Conservation (phyloP, 2,329 filamentous ascomycete genomes). For the Xylaria sp. region DNA sequence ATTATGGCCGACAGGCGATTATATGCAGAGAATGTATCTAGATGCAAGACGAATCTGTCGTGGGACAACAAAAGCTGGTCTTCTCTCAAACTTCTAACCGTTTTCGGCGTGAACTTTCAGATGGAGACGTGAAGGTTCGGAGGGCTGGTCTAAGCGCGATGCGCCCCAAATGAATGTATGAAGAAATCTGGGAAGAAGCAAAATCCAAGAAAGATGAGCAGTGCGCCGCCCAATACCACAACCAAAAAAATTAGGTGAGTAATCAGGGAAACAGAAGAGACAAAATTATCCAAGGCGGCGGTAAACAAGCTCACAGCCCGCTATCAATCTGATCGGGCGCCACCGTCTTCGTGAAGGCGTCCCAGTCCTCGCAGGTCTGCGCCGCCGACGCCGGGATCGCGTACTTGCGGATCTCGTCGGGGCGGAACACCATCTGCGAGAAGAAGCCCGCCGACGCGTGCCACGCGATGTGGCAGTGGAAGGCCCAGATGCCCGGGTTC, state of each 20-base stretch:
- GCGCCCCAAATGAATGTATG: neutral
- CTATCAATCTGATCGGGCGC: constrained; percentile 53
- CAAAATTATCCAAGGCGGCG: too few species aligned
- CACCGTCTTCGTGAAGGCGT: constrained; percentile 49
- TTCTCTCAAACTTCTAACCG: neutral
- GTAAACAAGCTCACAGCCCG: constrained; percentile 45
- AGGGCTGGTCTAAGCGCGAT: neutral
- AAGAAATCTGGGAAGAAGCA: neutral
- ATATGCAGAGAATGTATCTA: constrained; percentile 24
- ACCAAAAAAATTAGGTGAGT: neutral
- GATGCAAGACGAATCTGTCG: neutral
- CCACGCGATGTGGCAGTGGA: constrained; percentile 63
- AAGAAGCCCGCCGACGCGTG: constrained; percentile 59
- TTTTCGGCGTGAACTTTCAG: neutral
- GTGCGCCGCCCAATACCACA: neutral
- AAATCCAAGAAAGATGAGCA: neutral
- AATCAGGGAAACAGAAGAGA: neutral
- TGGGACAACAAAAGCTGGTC: too few species aligned
- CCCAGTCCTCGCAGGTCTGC: constrained; percentile 54
- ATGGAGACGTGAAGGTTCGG: neutral
- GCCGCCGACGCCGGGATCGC: constrained; percentile 50
- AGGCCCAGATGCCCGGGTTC: constrained; percentile 62
- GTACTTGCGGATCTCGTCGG: constrained; percentile 41
- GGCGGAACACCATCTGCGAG: constrained; percentile 53
- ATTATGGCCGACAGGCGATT: constrained; percentile 3